phyloP scores from a whole-genome alignment of 2,329 filamentous ascomycete genomes.

The Ophiocordyceps camponoti-floridani region DNA sequence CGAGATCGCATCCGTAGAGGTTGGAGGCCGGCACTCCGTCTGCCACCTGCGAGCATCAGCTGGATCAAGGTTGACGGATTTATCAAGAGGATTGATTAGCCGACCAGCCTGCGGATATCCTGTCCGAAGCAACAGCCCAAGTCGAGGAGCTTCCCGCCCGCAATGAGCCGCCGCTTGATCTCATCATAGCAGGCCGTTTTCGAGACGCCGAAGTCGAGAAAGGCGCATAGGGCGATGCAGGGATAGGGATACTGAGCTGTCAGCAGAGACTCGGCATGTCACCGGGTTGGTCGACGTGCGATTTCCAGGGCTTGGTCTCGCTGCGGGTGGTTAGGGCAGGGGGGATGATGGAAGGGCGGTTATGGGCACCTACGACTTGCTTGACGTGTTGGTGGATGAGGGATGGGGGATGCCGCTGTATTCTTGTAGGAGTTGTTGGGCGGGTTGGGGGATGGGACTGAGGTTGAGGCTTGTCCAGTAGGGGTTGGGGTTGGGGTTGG shows the following conservation, averaged over 20 bases:
- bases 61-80: neutral
- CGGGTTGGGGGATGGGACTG: no score
- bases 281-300: neutral
- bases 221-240: neutral
- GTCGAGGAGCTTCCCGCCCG: neutral
- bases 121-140: neutral
- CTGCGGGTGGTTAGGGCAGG: neutral
- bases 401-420: no score
- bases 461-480: no score
- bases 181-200: neutral
- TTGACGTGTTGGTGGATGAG: no score
- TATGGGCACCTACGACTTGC: no score
- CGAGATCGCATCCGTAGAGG: neutral
- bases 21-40: neutral
- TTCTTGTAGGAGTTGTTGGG: no score
- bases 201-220: neutral
- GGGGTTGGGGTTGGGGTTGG: no score
- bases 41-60: neutral
- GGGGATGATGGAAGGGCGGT: no score
- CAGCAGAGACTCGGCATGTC: no score
- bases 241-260: neutral
- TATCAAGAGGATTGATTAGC: neutral
- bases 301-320: neutral
- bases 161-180: neutral
- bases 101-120: neutral